Base-by-base conservation (phyloP, 176 grass and related monocot genomes). In the Dendrocalamus sinicus region DNA sequence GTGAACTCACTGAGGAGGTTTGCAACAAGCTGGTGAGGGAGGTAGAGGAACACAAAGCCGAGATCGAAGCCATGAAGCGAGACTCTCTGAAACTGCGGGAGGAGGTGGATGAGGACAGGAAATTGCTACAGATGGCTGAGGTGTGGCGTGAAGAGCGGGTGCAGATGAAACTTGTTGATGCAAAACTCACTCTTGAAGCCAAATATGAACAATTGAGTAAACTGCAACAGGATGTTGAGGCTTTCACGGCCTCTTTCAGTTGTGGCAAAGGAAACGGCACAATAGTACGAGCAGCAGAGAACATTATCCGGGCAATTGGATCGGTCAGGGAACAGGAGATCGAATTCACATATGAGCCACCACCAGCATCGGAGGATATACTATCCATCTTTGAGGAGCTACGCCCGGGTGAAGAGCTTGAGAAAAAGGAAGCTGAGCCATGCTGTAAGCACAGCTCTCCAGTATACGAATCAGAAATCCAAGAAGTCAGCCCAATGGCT, bases 121-220 rank as follows among this genome's bases (percentile, higher is more conserved):
- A 85, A 64, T 91, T 97, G 90, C 73, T 94, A 77, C 95, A 97
- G 82, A 97, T 97, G 95, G 95, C 95, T 77, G 95, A 97, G 77
- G 92, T 97, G 37, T 97, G 95, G 95, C 92, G 95, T 66, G 95
- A 97, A 76, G 95, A 97, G 68, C 83, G 92, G 73, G 95, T 97
- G 75, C 95, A 97, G 80, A 95, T 97, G 95, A 97, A 97, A 85
- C 89, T 97, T 77, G 81, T 97, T 2, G 95, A 97, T 91, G 95
- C 95, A 68, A 97, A 88, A 77, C 79, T 97, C 80, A 86, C 95
- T 83, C 87, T 97, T 79, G 92, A 97, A 73, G 89, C 75, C 58
- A 97, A 94, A 85, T 97, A 91, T 77, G 84, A 86, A 20, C 85
- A 97, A 70, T 72, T 97, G 72, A 70, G 68, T 75, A 92, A 91